Evolutionary conservation across 129 eudicot species (phyloP), one percentile per base, ranked within the genome.

Genomic region (Flaveria bidentis): DNA sequence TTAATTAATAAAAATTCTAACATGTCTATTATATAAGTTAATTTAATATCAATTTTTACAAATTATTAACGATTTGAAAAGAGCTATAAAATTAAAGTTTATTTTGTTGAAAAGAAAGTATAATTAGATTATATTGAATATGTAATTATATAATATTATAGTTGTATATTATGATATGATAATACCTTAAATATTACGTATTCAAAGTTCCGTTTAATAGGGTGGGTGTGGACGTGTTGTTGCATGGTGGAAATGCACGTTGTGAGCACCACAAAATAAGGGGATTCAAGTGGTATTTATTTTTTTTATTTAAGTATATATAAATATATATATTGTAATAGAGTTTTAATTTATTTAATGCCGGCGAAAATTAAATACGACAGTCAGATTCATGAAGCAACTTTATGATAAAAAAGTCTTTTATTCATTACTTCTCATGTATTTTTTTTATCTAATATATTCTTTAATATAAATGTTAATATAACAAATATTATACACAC

Each of bases 211-310:
- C 7, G 4, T 53, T 60, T 6, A 69, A 44, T 67, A 45, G 68
- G 51, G 30, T 42, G 75, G 53, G 64, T 25, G 51, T 80, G 76
- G 80, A 56, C 84, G 80, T 74, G 80, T 55, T 73, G 71, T 56
- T 80, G 80, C 84, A 80, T 80, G 84, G 56, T 80, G 76, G 80
- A 80, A 67, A 74, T 80, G 84, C 84, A 80, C 84, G 84, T 74
- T 80, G 71, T 36, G 56, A 80, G 80, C 80, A 80, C 80, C 84
- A 74, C 45, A 25, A 45, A 67, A 80, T n/a, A 15, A 30, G 82
- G 82, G 77, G 75, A 67, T 74, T 80, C 71, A 67, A 80, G 28
- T 66, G 41, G 69, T 28, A 65, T 66, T 33, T 70, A 36, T 0
- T 26, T 65, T 18, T 18, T 63, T 72, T 4, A 18, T 70, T 28